Conservation (phyloP, 148 eudicot species). For the Spergularia bocconei region DNA sequence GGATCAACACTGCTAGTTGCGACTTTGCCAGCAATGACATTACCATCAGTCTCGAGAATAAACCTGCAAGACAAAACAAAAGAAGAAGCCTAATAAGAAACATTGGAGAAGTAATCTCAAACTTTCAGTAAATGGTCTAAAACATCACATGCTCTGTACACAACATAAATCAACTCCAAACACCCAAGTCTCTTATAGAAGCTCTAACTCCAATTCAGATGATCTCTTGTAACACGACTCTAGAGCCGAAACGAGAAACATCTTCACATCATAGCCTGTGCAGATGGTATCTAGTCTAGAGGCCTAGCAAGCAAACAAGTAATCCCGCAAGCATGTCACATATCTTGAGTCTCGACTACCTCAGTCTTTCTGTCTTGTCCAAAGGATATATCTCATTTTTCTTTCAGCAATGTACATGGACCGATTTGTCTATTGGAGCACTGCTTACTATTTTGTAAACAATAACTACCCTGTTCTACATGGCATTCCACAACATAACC, state of each 20-base stretch:
- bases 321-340: no score
- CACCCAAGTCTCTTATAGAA: not conserved
- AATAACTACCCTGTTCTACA: not conserved
- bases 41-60: slow-evolving; percentile 95
- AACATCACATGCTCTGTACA: not conserved
- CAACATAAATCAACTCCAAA: not conserved
- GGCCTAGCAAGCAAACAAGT: not conserved
- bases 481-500: not conserved
- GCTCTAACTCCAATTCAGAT: not conserved
- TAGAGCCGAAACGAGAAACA: not conserved
- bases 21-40: slow-evolving; percentile 82
- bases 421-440: not conserved
- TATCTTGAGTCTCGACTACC: not conserved
- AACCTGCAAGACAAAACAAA: slow-evolving; percentile 52
- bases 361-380: not conserved
- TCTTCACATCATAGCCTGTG: slow-evolving; percentile 2
- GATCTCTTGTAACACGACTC: not conserved
- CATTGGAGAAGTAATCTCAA: no score
- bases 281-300: not conserved
- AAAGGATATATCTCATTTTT: not conserved
- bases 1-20: slow-evolving; percentile 75
- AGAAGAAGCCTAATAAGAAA: not conserved
- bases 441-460: not conserved
- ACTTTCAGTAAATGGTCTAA: not conserved
- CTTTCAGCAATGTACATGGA: not conserved